These are phyloP conservation scores for Raddia guianensis DNA, from an alignment of 176 grass and related monocot genomes.

Conservation along the genomic window DNA sequence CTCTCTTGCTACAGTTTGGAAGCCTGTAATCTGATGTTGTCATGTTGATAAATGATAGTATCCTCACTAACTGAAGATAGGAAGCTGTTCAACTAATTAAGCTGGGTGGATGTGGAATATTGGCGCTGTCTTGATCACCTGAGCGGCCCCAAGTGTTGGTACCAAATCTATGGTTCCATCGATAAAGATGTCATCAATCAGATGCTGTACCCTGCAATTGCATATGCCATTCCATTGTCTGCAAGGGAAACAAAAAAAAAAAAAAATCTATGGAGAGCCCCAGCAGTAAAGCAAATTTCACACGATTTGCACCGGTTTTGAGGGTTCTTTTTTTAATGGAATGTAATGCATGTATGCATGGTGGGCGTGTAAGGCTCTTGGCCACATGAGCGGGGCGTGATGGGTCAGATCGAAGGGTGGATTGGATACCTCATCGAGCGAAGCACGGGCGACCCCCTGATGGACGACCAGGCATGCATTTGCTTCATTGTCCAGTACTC, in stretches of 20 bases:
- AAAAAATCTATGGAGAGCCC: background rate
- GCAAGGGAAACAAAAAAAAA: background rate
- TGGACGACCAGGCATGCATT: conserved; percentile 30
- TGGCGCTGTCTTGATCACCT: background rate
- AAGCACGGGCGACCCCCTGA: conserved; percentile 22
- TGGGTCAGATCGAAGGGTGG: conserved; percentile 28
- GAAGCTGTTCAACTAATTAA: conserved; percentile 7
- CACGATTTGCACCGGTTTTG: no score
- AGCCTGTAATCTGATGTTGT: conserved; percentile 9
- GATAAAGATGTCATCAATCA: background rate
- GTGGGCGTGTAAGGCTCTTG: background rate
- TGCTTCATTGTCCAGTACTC: conserved; percentile 19
- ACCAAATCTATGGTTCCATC: conserved; percentile 4
- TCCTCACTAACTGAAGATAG: conserved; percentile 1
- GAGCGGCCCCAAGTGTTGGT: background rate
- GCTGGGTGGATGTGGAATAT: conserved; percentile 1
- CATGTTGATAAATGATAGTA: conserved; percentile 14
- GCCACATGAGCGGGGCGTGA: conserved; percentile 28
- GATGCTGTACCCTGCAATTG: background rate
- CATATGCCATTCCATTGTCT: background rate
- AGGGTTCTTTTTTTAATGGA: no score
- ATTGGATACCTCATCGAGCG: conserved; percentile 35
- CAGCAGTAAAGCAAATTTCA: background rate
- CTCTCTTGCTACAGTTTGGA: conserved; percentile 3
- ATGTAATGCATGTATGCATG: background rate